A percentile compares a stretch with the other conserved stretches of the same genome.
phyloP scores from a whole-genome alignment of 345 rosid species.

The Geranium rotundifolium region DNA sequence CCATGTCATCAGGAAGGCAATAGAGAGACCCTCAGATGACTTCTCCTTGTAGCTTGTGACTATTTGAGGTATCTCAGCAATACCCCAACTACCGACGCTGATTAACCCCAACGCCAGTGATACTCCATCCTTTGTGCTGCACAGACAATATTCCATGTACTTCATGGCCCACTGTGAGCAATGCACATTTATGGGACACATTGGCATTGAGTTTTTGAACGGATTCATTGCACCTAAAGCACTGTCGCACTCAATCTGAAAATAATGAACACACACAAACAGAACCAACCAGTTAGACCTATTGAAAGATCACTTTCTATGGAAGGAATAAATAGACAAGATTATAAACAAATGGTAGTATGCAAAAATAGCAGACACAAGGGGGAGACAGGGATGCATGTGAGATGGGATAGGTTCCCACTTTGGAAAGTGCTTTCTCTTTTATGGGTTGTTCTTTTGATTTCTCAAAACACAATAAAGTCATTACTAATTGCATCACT shows the following conservation, averaged over 20 bases:
- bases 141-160: conserved; percentile 35
- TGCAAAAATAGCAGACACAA: background rate
- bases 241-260: conserved; percentile 2
- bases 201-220: background rate
- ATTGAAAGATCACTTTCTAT: background rate
- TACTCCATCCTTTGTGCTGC: conserved; percentile 35
- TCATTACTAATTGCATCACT: background rate
- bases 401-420: background rate
- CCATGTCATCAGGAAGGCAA: conserved; percentile 73
- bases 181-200: conserved; percentile 22
- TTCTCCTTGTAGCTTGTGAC: conserved; percentile 56
- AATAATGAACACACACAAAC: background rate
- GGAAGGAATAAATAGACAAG: background rate
- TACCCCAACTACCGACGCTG: conserved; percentile 71
- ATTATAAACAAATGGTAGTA: background rate
- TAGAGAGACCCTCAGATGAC: conserved; percentile 67
- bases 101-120: conserved; percentile 49
- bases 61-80: conserved; percentile 79
- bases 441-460: background rate
- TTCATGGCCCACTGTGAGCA: conserved; percentile 44
- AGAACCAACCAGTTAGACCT: background rate
- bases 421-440: background rate
- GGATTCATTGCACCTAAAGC: background rate
- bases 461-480: background rate
- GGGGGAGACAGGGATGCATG: background rate